Evolutionary conservation across 2,329 filamentous ascomycete species (phyloP).

Genomic region (Mollisia scopiformis): DNA sequence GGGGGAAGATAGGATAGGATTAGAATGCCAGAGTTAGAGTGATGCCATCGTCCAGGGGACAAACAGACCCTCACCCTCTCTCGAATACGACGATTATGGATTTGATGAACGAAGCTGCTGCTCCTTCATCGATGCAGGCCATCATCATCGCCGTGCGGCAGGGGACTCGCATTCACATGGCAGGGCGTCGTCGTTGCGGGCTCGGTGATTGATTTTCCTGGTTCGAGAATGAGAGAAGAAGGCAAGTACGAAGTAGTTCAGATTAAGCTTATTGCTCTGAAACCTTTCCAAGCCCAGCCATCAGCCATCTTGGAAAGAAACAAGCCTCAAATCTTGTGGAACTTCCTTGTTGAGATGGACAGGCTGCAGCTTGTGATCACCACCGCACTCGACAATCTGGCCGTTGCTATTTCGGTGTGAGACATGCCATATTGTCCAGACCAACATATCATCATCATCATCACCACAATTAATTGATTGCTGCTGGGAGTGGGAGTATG

Average conservation of each 20-base stretch:
- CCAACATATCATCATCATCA: neutral
- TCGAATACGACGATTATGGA: neutral
- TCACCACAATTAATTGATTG: neutral
- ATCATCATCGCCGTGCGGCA: neutral
- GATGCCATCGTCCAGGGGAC: neutral
- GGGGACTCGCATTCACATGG: neutral
- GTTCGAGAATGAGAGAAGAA: neutral
- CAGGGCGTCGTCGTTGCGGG: slow-evolving; percentile 5
- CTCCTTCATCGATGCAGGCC: neutral
- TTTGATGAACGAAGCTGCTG: neutral
- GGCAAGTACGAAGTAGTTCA: slow-evolving; percentile 6
- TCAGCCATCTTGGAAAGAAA: slow-evolving; percentile 9
- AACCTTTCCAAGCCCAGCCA: slow-evolving; percentile 9
- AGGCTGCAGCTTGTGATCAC: slow-evolving; percentile 18
- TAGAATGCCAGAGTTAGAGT: too few relatives aligned
- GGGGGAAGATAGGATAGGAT: too few relatives aligned
- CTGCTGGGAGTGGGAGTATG: neutral
- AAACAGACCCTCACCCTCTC: neutral
- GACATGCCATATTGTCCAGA: neutral
- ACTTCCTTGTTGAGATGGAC: slow-evolving; percentile 15
- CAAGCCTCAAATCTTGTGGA: slow-evolving; percentile 10
- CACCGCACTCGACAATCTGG: slow-evolving; percentile 1
- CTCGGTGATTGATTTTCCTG: slow-evolving; percentile 21
- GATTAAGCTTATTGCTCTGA: slow-evolving; percentile 15
- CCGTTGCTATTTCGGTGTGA: slow-evolving; percentile 6